These are phyloP conservation scores for Rhizopogon vesiculosus DNA, from an alignment of 768 basidiomycete genomes.

Conservation along the genomic window DNA sequence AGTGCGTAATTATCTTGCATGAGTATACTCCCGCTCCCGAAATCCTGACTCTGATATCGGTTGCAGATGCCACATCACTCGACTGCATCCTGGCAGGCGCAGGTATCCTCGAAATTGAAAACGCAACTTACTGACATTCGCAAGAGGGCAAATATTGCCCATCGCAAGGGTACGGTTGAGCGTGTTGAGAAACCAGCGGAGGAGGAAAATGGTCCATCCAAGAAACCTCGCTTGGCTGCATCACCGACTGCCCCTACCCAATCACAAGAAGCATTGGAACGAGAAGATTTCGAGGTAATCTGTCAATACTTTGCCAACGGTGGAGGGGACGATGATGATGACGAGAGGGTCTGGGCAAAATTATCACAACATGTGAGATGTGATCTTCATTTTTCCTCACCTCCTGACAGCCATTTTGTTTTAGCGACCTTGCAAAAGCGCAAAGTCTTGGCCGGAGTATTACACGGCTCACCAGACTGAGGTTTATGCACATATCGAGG, in stretches of 20 bases:
- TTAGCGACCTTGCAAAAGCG: constrained; percentile 38
- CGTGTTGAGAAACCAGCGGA: not conserved
- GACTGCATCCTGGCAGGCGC: constrained; percentile 44
- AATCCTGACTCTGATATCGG: constrained; percentile 1
- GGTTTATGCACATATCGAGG: constrained; percentile 38
- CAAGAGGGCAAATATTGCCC: constrained; percentile 47
- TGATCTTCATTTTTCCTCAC: not conserved
- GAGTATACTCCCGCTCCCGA: not conserved
- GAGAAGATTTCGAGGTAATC: constrained; percentile 46
- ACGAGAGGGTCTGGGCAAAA: constrained; percentile 48
- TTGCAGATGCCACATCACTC: constrained; percentile 59
- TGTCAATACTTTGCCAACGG: constrained; percentile 51
- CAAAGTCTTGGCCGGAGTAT: constrained; percentile 45
- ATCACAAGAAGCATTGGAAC: constrained; percentile 10
- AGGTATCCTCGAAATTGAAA: constrained; percentile 27
- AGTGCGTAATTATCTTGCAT: constrained; percentile 26
- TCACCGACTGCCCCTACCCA: not conserved
- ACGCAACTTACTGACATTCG: constrained; percentile 41
- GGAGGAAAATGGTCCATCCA: not conserved
- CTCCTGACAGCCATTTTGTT: constrained; percentile 1
- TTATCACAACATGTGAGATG: constrained; percentile 42
- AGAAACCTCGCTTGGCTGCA: not conserved
- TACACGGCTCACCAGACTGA: constrained; percentile 39
- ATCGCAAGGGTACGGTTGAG: constrained; percentile 33
- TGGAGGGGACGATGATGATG: constrained; percentile 41